Conservation (phyloP, 495 filamentous ascomycete genomes). For the Xylaria palmicola region DNA sequence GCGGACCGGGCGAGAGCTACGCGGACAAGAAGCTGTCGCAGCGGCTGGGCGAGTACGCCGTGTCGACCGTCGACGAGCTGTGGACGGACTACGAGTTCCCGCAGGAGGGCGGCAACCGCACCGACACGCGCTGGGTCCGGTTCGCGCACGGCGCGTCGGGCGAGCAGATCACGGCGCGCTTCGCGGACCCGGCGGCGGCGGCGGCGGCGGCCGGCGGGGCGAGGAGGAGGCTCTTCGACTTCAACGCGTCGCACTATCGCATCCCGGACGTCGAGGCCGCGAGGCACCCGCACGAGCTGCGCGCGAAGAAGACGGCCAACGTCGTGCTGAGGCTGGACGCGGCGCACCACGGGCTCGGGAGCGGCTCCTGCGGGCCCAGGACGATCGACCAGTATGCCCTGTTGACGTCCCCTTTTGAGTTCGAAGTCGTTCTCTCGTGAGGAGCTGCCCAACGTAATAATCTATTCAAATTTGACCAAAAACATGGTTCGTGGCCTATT, state of each 20-base stretch:
- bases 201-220: conserved; percentile 23
- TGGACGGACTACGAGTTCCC: conserved; percentile 61
- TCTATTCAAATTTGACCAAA: too few species aligned
- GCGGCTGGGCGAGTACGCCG: conserved; percentile 49
- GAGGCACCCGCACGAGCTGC: conserved; percentile 59
- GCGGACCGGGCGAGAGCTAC: conserved; percentile 64
- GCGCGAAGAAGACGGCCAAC: conserved; percentile 42
- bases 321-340: conserved; percentile 59
- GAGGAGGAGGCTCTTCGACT: conserved; percentile 48
- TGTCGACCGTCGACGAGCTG: conserved; percentile 41
- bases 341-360: conserved; percentile 56
- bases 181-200: conserved; percentile 25
- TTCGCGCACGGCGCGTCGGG: conserved; percentile 34
- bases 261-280: conserved; percentile 51
- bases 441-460: too few species aligned
- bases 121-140: conserved; percentile 54
- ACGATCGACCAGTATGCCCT: conserved; percentile 54
- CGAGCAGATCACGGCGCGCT: conserved; percentile 33
- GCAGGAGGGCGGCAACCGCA: conserved; percentile 63
- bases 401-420: conserved; percentile 25
- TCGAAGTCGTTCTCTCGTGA: conserved; percentile 24
- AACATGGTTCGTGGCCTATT: too few species aligned
- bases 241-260: conserved; percentile 51
- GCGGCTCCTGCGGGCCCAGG: conserved; percentile 59
- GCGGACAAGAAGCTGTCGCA: conserved; percentile 59